Conservation (phyloP, 345 rosid species). For the Cardiospermum halicacabum region DNA sequence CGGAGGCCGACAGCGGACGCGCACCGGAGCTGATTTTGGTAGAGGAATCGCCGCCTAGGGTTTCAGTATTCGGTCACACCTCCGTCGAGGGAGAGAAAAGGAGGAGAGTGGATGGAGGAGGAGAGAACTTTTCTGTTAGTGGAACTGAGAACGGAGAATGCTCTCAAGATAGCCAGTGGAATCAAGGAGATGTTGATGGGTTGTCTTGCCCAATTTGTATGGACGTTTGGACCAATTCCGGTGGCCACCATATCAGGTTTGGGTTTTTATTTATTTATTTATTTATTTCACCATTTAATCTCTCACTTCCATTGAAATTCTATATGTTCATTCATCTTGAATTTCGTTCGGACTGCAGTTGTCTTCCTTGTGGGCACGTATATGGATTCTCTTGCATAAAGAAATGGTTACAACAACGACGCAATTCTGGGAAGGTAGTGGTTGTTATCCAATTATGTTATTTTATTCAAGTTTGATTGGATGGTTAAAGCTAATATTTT, state of each 20-base stretch:
- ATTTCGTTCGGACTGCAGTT: constrained; percentile 35
- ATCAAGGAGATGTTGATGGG: constrained; percentile 52
- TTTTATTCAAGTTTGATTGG: neutral
- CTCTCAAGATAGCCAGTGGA: constrained; percentile 48
- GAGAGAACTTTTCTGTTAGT: constrained; percentile 19
- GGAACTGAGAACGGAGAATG: constrained; percentile 18
- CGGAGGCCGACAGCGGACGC: constrained; percentile 12
- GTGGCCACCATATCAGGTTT: constrained; percentile 78
- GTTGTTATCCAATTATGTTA: constrained; percentile 12
- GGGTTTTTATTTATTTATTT: too few relatives aligned
- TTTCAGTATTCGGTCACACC: constrained; percentile 8
- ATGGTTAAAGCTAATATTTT: neutral
- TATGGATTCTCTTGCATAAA: constrained; percentile 78
- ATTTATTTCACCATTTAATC: neutral
- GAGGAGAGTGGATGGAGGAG: constrained; percentile 24
- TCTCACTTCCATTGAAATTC: neutral
- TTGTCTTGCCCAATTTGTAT: constrained; percentile 72
- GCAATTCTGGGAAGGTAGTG: constrained; percentile 56
- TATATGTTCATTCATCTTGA: neutral
- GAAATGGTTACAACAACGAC: constrained; percentile 60
- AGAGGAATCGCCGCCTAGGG: constrained; percentile 25
- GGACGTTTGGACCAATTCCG: constrained; percentile 68
- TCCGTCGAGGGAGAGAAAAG: constrained; percentile 30
- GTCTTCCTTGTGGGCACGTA: constrained; percentile 91
- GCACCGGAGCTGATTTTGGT: constrained; percentile 14